Evolutionary conservation across 2,329 filamentous ascomycete species (phyloP).

Genomic region (Pseudogymnoascus sp.): DNA sequence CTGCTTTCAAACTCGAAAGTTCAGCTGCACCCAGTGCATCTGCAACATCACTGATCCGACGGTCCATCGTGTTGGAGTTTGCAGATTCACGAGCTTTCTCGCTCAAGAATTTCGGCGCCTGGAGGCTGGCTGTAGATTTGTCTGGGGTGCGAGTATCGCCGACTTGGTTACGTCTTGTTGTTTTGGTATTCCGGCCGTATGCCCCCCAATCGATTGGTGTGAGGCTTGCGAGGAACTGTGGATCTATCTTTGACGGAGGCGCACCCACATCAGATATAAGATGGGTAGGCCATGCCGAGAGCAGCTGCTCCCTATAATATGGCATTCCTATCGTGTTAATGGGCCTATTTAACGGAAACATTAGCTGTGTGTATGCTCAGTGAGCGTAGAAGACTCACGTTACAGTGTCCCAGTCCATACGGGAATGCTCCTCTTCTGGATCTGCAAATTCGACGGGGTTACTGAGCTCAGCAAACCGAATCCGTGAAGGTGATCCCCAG

Average conservation of each 20-base stretch:
- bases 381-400: conserved; percentile 42
- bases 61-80: conserved; percentile 37
- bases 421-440: conserved; percentile 39
- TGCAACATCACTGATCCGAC: conserved; percentile 45
- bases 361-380: neutral
- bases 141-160: conserved; percentile 64
- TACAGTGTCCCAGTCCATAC: conserved; percentile 57
- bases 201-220: conserved; percentile 67
- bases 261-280: conserved; percentile 79
- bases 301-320: conserved; percentile 78
- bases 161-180: conserved; percentile 70
- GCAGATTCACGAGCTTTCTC: conserved; percentile 73
- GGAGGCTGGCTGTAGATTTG: conserved; percentile 52
- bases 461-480: conserved; percentile 63
- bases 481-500: conserved; percentile 62
- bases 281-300: conserved; percentile 85
- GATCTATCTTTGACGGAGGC: conserved; percentile 68
- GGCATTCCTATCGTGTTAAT: conserved; percentile 84
- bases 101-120: conserved; percentile 85
- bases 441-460: conserved; percentile 61
- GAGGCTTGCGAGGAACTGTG: conserved; percentile 59
- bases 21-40: conserved; percentile 61
- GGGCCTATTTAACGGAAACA: conserved; percentile 44
- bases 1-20: conserved; percentile 67
- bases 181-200: conserved; percentile 69